Evolutionary conservation across 306 rosid genomes (phyloP), one percentile per base, ranked within the genome.

Genomic region (Oxytropis ochrocephala): DNA sequence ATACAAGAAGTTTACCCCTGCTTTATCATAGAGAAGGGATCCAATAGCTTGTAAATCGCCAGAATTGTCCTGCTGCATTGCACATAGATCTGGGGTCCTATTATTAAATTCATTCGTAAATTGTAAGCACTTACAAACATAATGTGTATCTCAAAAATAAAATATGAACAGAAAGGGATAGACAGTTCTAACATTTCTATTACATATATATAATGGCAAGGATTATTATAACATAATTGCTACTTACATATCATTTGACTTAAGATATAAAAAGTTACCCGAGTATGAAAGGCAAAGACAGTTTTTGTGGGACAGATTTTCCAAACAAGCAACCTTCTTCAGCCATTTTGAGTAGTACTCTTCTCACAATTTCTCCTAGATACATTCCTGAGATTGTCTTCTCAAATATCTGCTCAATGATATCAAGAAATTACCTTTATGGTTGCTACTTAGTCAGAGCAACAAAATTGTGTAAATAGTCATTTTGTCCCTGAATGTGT

Each of bases 361-460:
- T 78, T 78, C 98, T 77, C 30, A 81, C 90, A 51, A 90, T 93
- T 85, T 93, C 98, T 4, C 98, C 98, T 5, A 93, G 91, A 76
- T 93, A 93, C 97, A 93, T 86, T 68, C 98, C 98, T 52, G 98
- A 80, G 69, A 93, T 86, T 42, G 96, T 88, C 86, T 93, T 93
- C 83, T 93, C 98, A 84, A 88, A 90, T 7, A 88, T 90, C 98
- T 93, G 78, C 41, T 21, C 49, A 70, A 7, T 8, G 44, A 75
- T 55, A 21, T 27, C 41, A 50, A 32, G 54, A 67, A 58, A 72
- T 41, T 10, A 47, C 11, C 39, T 51, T 21, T 46, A 17, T 10
- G 18, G 33, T 42, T 30, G 46, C 16, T 56, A 63, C 17, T 58
- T 7, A 58, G 61, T 21, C 12, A 51, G 14, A 47, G 77, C 24